Evolutionary conservation across 2,329 filamentous ascomycete species (phyloP).

Genomic region (Hansfordia pulvinata): DNA sequence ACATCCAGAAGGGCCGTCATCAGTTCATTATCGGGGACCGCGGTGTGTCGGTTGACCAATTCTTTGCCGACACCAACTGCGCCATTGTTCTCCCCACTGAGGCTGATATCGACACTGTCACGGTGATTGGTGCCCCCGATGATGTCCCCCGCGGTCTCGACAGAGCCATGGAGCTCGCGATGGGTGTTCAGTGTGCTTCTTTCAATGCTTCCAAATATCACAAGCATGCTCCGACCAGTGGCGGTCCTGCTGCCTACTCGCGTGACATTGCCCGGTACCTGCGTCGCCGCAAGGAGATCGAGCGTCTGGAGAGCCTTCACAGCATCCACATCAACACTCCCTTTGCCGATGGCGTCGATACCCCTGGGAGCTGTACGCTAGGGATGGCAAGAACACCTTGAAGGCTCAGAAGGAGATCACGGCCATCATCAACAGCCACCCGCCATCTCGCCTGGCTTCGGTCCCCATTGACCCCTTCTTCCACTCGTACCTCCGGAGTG

Average conservation of each 20-base stretch:
- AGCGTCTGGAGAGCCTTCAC: constrained; percentile 67
- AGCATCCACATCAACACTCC: constrained; percentile 81
- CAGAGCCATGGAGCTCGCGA: constrained; percentile 77
- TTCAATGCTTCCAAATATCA: constrained; percentile 76
- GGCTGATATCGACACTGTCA: constrained; percentile 71
- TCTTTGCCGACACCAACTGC: constrained; percentile 84
- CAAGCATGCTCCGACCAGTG: constrained; percentile 55
- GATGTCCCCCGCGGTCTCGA: constrained; percentile 64
- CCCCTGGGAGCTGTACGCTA: constrained; percentile 79
- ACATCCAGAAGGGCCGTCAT: constrained; percentile 76
- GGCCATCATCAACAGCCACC: constrained; percentile 59
- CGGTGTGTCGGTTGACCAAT: constrained; percentile 68
- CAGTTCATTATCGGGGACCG: constrained; percentile 88
- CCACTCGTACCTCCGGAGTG: constrained; percentile 55
- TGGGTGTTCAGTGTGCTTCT: constrained; percentile 71
- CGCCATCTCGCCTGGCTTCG: constrained; percentile 55
- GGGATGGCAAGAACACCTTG: constrained; percentile 71
- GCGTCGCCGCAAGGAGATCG: constrained; percentile 66
- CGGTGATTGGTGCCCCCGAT: constrained; percentile 67
- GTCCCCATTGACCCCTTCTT: constrained; percentile 67
- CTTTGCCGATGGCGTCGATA: constrained; percentile 50
- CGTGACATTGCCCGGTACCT: constrained; percentile 81
- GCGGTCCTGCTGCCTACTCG: constrained; percentile 68
- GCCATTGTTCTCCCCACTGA: constrained; percentile 68
- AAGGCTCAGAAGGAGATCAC: constrained; percentile 64